phyloP scores from a whole-genome alignment of 1,284 basidiomycete species.

The Phylloporus gajari region DNA sequence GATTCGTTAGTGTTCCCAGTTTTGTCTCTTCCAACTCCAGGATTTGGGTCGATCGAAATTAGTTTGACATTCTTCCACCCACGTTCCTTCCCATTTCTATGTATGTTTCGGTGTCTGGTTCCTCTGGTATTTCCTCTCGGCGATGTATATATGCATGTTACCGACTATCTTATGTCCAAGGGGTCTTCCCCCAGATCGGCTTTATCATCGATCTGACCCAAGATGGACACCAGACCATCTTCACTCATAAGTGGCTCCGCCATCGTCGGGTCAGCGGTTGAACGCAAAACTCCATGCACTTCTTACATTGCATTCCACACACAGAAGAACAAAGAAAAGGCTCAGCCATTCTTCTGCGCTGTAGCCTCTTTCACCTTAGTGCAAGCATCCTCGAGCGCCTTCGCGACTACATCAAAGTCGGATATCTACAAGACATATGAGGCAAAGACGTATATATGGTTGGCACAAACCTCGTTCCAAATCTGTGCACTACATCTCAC shows the following conservation, averaged over 20 bases:
- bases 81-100: not conserved
- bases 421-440: constrained; percentile 37
- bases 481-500: constrained; percentile 76
- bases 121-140: not conserved
- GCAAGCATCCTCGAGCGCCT: constrained; percentile 39
- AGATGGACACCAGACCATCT: not conserved
- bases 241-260: not conserved
- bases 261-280: no score
- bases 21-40: not conserved
- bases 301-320: not conserved
- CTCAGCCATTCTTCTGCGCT: constrained; percentile 16
- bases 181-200: not conserved
- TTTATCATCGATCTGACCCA: not conserved
- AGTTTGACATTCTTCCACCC: not conserved
- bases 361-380: constrained; percentile 28
- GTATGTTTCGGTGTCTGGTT: not conserved
- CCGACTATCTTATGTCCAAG: not conserved
- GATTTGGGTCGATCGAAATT: not conserved
- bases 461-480: constrained; percentile 71
- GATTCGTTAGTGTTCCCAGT: not conserved
- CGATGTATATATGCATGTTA: not conserved
- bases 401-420: constrained; percentile 43
- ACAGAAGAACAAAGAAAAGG: not conserved
- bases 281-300: not conserved
- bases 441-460: not conserved